A percentile compares a stretch with the other conserved stretches of the same genome.
These are phyloP conservation scores for Pueraria montana DNA, from an alignment of 306 rosid genomes.

Conservation along the genomic window DNA sequence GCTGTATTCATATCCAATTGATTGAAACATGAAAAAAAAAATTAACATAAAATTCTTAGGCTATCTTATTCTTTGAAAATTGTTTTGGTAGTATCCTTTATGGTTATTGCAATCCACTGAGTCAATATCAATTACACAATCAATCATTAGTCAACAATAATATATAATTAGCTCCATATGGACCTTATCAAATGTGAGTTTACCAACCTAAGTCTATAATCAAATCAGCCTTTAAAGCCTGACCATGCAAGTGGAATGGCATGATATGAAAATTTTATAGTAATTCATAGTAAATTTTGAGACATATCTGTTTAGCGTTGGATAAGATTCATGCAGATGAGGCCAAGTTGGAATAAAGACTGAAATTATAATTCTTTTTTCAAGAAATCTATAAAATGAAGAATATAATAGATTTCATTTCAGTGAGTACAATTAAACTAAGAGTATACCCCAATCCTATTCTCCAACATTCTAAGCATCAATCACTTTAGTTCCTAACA, in stretches of 20 bases:
- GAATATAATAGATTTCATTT: not conserved
- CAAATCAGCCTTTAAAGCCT: slow-evolving; percentile 5
- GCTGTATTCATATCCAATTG: not conserved
- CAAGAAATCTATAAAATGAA: slow-evolving; percentile 33
- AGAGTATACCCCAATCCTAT: not conserved
- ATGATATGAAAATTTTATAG: not conserved
- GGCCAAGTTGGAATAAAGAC: slow-evolving; percentile 4
- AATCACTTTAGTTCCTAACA: not conserved
- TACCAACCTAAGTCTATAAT: not conserved
- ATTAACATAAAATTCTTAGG: not conserved
- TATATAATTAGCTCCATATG: not conserved
- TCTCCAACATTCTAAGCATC: not conserved
- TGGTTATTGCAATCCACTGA: no score
- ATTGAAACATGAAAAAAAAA: no score
- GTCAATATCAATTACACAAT: not conserved
- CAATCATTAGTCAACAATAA: not conserved
- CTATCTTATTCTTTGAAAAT: not conserved
- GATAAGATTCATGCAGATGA: slow-evolving; percentile 3
- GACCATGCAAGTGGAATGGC: not conserved
- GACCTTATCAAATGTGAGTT: not conserved
- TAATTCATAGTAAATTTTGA: not conserved
- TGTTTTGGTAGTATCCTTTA: not conserved
- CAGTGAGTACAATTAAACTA: not conserved
- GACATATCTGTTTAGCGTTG: not conserved
- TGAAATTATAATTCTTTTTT: slow-evolving; percentile 5